These are phyloP conservation scores for Fusarium torreyae DNA, from an alignment of 2,329 filamentous ascomycete genomes.

Conservation along the genomic window DNA sequence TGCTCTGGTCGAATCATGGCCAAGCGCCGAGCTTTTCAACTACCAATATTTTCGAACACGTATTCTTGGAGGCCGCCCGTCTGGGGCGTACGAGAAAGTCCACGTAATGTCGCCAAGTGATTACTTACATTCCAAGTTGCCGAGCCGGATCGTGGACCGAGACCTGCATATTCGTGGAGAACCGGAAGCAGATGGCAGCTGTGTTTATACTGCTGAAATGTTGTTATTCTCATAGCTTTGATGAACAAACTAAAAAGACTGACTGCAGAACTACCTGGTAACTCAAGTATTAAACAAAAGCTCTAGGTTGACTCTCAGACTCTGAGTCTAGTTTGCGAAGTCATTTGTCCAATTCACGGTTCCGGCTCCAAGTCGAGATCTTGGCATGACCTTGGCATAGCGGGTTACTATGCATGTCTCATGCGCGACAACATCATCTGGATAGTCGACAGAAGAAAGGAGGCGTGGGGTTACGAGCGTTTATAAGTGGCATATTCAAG, in stretches of 20 bases:
- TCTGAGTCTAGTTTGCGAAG: conserved; percentile 2
- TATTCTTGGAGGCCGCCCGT: not conserved
- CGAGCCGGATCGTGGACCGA: conserved; percentile 11
- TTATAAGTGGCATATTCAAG: not conserved
- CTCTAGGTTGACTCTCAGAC: no score
- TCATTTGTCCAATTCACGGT: conserved; percentile 1
- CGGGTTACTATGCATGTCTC: conserved; percentile 9
- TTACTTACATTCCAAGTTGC: not conserved
- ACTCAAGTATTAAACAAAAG: not conserved
- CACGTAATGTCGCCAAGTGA: not conserved
- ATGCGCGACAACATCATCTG: conserved; percentile 3
- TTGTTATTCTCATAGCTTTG: no score
- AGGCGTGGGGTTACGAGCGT: not conserved
- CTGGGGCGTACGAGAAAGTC: not conserved
- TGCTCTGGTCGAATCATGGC: conserved; percentile 17
- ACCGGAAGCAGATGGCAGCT: conserved; percentile 12
- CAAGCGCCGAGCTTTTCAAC: conserved; percentile 14
- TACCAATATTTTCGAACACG: conserved; percentile 1
- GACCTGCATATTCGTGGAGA: conserved; percentile 11
- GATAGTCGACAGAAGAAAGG: not conserved
- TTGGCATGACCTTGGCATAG: conserved; percentile 15
- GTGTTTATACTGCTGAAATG: conserved; percentile 2
- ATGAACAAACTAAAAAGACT: no score
- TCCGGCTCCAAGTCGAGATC: not conserved
- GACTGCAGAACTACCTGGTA: not conserved